Evolutionary conservation across 2,329 filamentous ascomycete species (phyloP), one percentile per base, ranked within the genome.

Genomic region (Plectosphaerella cucumerina): DNA sequence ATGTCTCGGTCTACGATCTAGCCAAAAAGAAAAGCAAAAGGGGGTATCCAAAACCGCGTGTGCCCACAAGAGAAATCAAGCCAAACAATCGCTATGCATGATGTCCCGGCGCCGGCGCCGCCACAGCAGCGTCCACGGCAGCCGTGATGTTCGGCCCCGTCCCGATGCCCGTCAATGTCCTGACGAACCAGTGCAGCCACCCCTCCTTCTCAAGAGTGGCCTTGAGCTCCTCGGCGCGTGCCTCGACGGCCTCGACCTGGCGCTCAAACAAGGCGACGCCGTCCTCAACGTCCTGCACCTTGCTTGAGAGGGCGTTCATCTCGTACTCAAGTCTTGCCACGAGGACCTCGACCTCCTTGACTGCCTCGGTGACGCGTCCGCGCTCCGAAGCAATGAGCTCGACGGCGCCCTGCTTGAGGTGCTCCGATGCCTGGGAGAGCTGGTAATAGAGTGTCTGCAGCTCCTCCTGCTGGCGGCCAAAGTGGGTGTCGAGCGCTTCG

Each of bases 251-350:
- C 44, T 80, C 73, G 2, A 94, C 88, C 65, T 92, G 87, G 46
- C 81, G 77, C 67, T 92, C 89, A 66, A 96, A 95, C 54, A 91
- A 87, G 11, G 71, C 73, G 1, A 96, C 83, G 1, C 88, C 89
- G 54, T 90, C 87, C 62, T 96, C 91, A 9, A 96, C 88, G 62
- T 97, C 93, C 60, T 89, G 80, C 10, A 96, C 86, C 60, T 90
- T 90, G 45, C 85, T 84, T 46, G 84, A 77, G n/a, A 97, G 73
- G 15, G 85, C 84, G 53, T 87, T 82, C 54, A 97, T 86, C 72
- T 97, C 93, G 67, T 97, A 97, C 62, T 97, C 92, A 50, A 97
- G 76, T 68, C 92, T 92, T 18, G 90, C 90, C 3, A 87, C 84
- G 37, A 95, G 74, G 20, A 87, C 81, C 65, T 96, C 91, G 14